phyloP scores from a whole-genome alignment of 331 rosid genomes.

The Phaseolus coccineus region DNA sequence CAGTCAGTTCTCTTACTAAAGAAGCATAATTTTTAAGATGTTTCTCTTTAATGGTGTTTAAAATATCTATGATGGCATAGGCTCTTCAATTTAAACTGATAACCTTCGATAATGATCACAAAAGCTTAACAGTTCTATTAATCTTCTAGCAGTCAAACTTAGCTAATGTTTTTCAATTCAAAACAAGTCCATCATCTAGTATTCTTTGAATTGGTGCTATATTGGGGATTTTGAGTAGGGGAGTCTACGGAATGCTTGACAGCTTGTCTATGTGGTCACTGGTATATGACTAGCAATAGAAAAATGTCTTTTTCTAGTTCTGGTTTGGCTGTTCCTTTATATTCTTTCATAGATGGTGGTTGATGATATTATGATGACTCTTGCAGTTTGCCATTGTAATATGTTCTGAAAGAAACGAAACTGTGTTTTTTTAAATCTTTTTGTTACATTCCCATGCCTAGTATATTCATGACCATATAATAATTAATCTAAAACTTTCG shows the following conservation, averaged over 20 bases:
- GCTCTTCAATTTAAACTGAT: neutral
- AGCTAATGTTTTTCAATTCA: neutral
- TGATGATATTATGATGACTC: slow-evolving; percentile 19
- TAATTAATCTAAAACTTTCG: neutral
- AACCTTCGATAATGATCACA: neutral
- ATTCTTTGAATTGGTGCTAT: neutral
- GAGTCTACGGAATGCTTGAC: slow-evolving; percentile 6
- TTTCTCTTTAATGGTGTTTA: neutral
- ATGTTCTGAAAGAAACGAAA: slow-evolving; percentile 15
- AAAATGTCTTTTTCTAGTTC: neutral
- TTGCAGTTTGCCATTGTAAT: neutral
- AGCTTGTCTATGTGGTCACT: neutral
- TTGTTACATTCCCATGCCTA: neutral
- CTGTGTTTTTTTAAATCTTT: neutral
- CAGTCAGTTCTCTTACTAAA: neutral
- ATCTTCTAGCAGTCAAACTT: neutral
- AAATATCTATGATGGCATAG: neutral
- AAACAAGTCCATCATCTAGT: neutral
- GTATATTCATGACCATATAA: no score
- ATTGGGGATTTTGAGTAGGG: slow-evolving; percentile 14
- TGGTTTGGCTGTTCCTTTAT: slow-evolving; percentile 15
- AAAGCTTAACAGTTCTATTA: neutral
- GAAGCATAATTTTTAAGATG: neutral
- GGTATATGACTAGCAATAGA: neutral
- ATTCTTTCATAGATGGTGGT: neutral